A percentile compares a stretch with the other conserved stretches of the same genome.
Evolutionary conservation across 106 monocot species (phyloP).

Genomic region (Dioscorea alata): DNA sequence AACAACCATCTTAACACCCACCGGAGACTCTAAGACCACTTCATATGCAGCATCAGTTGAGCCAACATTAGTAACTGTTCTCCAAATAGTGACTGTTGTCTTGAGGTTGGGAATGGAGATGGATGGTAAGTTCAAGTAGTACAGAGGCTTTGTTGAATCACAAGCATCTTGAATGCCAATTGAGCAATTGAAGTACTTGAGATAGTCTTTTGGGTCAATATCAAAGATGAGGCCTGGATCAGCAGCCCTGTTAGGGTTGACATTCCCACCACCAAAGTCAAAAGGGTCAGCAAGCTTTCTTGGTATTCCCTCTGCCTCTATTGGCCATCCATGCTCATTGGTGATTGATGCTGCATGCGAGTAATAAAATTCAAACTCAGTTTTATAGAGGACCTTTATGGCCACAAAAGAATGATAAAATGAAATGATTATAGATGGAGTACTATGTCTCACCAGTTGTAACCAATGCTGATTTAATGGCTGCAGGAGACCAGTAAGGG

Average conservation of each 20-base stretch:
- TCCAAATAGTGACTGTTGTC: not conserved
- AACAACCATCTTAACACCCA: constrained; percentile 43
- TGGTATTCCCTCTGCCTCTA: not conserved
- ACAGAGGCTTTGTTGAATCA: not conserved
- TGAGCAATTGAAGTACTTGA: not conserved
- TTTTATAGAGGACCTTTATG: not conserved
- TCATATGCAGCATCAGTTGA: not conserved
- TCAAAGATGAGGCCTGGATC: constrained; percentile 48
- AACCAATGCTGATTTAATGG: constrained; percentile 8
- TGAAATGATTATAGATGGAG: not conserved
- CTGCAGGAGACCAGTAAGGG: constrained; percentile 11
- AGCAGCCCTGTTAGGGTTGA: constrained; percentile 12
- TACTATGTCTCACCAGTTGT: constrained; percentile 4
- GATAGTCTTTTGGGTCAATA: constrained; percentile 48
- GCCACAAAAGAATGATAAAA: not conserved
- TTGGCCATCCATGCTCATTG: not conserved
- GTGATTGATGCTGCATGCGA: not conserved
- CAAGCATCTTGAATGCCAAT: constrained; percentile 1
- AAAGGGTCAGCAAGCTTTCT: constrained; percentile 14
- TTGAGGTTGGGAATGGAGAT: not conserved
- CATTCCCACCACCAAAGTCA: constrained; percentile 23
- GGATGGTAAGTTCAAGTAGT: not conserved
- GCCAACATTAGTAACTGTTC: not conserved
- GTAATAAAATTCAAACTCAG: not conserved
- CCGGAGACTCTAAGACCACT: constrained; percentile 23